These are phyloP conservation scores for Dendrobium catenatum DNA, from an alignment of 106 monocot genomes.

Conservation along the genomic window DNA sequence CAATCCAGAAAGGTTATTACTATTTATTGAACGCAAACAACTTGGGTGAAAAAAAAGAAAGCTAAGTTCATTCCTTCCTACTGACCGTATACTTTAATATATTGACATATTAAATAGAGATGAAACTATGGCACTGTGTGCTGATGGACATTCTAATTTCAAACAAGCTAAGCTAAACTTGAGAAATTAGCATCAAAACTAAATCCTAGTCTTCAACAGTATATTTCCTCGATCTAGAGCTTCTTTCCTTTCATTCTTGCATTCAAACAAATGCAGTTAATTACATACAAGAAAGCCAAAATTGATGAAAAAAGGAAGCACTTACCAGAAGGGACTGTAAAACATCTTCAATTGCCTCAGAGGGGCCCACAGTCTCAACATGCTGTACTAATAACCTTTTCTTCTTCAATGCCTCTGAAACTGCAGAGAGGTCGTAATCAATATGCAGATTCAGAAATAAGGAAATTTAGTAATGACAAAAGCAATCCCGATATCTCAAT, in stretches of 20 bases:
- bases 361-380: constrained; percentile 48
- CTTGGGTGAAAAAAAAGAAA: background rate
- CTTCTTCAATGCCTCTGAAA: constrained; percentile 15
- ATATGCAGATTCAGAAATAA: background rate
- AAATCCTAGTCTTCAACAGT: background rate
- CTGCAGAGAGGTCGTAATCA: constrained; percentile 13
- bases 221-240: too few species aligned
- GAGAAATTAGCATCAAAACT: background rate
- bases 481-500: background rate
- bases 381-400: constrained; percentile 60
- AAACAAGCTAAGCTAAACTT: background rate
- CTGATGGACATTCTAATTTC: background rate
- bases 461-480: background rate
- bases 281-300: background rate
- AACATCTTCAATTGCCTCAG: constrained; percentile 36
- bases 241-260: background rate
- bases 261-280: background rate
- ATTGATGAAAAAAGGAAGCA: background rate
- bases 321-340: constrained; percentile 50
- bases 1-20: background rate
- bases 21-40: background rate
- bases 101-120: background rate
- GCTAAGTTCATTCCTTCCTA: background rate
- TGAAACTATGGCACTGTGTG: background rate
- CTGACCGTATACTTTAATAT: background rate